A percentile compares a stretch with the other conserved stretches of the same genome.
phyloP scores from a whole-genome alignment of 176 grass and related monocot genomes.

The Melocanna baccifera region DNA sequence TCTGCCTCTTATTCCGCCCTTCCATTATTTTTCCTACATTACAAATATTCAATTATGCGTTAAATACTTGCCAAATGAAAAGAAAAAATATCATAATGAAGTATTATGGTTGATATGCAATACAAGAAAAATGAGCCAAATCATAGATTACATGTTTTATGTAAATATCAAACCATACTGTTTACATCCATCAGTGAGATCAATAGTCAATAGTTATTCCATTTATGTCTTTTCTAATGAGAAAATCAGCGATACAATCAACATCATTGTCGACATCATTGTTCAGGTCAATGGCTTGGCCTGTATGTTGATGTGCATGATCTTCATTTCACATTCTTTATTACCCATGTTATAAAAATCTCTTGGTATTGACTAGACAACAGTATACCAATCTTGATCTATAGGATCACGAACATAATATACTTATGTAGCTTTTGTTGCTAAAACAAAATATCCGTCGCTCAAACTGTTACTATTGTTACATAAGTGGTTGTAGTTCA shows the following conservation, averaged over 20 bases:
- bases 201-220: not conserved
- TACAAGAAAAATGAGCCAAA: not conserved
- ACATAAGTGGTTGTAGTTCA: not conserved
- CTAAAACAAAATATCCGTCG: not conserved
- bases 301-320: not conserved
- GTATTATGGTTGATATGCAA: not conserved
- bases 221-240: not conserved
- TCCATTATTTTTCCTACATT: too few species aligned
- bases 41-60: too few species aligned
- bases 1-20: too few species aligned
- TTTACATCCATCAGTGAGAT: not conserved
- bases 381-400: not conserved
- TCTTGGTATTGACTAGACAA: not conserved
- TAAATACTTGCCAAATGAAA: not conserved
- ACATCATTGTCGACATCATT: not conserved
- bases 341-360: not conserved
- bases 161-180: not conserved
- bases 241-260: not conserved
- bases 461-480: not conserved
- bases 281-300: not conserved
- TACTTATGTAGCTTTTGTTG: not conserved
- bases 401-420: not conserved
- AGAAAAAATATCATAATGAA: not conserved
- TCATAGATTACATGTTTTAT: not conserved
- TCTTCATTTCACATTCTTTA: not conserved